Evolutionary conservation across 768 basidiomycete genomes (phyloP), one percentile per base, ranked within the genome.

Genomic region (Melanogaster broomeanus): DNA sequence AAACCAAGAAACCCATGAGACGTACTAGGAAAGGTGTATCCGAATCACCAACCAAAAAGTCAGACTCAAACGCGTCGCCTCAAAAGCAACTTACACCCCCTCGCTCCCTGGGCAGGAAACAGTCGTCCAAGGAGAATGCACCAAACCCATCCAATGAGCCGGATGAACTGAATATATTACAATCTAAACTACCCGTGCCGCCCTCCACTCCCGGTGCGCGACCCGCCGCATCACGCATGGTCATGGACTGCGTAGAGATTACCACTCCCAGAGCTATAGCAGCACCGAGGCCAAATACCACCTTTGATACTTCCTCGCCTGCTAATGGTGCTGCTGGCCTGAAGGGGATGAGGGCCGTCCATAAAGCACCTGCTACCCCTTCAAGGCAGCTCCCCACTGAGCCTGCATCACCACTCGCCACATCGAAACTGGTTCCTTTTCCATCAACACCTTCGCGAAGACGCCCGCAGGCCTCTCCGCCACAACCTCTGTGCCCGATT

Each of bases 241-340:
- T 69, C 18, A 57, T 69, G 59, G 64, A 72, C 21, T 69, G 44
- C 31, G 61, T 69, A 9, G 68, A 70, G 40, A 72, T 69, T 21
- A 51, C 45, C 31, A 72, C 68, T 0, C 68, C 68, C 5, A 62
- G 54, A 39, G 22, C 48, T 7, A 22, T 51, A 35, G 31, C 57
- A 13, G n/a, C n/a, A 42, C 49, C 37, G 48, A 52, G 40, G 33
- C 12, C n/a, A 28, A 10, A 38, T 24, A n/a, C 31, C 30, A 24
- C 21, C 6, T 47, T 34, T 4, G 24, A 42, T 25, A 49, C 55
- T 8, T 67, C 66, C 13, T 58, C 65, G 2, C 40, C 21, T 12
- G 18, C 35, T 39, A 34, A 47, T 18, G 39, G 43, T 22, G 31
- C 27, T 15, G 33, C 43, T 16, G 16, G 39, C 15, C 15, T 27